Conservation (phyloP, 345 rosid genomes). For the thale cress (Arabidopsis thaliana) region DNA sequence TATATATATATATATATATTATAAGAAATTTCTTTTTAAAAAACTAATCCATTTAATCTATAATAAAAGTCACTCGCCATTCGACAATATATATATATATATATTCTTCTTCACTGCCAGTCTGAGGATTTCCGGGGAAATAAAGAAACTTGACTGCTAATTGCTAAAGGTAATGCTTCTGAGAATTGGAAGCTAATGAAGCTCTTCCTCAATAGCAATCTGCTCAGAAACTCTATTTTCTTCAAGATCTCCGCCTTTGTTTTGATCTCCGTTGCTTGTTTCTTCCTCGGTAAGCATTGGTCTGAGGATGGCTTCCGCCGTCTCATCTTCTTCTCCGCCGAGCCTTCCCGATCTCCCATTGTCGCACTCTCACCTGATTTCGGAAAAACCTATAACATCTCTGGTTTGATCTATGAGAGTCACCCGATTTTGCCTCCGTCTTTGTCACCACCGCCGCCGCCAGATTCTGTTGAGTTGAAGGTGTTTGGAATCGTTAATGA, state of each 20-base stretch:
- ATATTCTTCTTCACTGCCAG: background rate
- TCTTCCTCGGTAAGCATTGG: conserved; percentile 91
- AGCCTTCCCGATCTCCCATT: conserved; percentile 35
- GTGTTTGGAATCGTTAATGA: conserved; percentile 77
- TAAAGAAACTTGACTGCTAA: background rate
- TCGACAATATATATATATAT: too few species aligned
- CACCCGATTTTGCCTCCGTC: conserved; percentile 28
- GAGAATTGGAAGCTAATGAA: conserved; percentile 55
- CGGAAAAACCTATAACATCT: conserved; percentile 53
- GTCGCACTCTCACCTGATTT: conserved; percentile 69
- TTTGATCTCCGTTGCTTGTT: conserved; percentile 67
- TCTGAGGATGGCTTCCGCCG: conserved; percentile 64
- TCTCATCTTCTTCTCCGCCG: conserved; percentile 78
- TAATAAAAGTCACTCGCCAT: too few species aligned
- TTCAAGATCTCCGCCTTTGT: conserved; percentile 58
- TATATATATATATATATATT: too few species aligned
- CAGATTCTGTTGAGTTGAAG: conserved; percentile 48
- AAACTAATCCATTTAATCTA: too few species aligned
- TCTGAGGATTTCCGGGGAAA: conserved; percentile 20
- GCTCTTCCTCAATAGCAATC: conserved; percentile 44
- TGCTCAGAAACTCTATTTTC: conserved; percentile 49
- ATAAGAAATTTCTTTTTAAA: too few species aligned
- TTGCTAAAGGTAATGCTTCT: conserved; percentile 1
- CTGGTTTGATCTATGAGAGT: conserved; percentile 48
- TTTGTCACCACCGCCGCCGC: conserved; percentile 47